A percentile compares a stretch with the other conserved stretches of the same genome.
phyloP scores from a whole-genome alignment of 306 rosid species.

The Cicer yamashitae region DNA sequence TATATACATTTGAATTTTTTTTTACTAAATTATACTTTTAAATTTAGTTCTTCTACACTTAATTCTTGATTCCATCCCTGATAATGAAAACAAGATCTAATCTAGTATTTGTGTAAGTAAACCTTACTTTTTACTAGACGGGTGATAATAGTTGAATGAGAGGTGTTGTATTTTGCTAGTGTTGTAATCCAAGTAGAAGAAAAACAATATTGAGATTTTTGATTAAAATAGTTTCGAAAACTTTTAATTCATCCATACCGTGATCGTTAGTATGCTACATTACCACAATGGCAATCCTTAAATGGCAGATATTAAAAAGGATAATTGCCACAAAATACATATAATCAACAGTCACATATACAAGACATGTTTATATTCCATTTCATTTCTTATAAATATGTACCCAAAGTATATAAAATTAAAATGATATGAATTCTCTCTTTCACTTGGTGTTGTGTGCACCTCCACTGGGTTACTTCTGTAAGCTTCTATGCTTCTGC shows the following conservation, averaged over 20 bases:
- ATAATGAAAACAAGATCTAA: too few species aligned
- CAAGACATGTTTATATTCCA: slow-evolving; percentile 17
- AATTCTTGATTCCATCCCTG: too few species aligned
- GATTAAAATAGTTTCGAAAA: background rate
- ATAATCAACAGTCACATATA: background rate
- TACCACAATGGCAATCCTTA: background rate
- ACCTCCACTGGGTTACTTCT: background rate
- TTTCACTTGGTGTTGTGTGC: background rate
- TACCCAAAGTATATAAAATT: background rate
- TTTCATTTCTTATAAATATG: slow-evolving; percentile 19
- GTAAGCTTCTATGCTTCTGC: slow-evolving; percentile 27
- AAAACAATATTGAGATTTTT: background rate
- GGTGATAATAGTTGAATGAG: too few species aligned
- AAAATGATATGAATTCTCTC: background rate
- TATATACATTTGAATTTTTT: too few species aligned
- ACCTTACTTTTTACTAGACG: too few species aligned
- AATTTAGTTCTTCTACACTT: too few species aligned
- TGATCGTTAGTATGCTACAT: background rate
- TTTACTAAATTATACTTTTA: too few species aligned
- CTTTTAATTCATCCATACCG: background rate
- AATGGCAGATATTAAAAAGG: background rate
- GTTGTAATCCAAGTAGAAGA: background rate
- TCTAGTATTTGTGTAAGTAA: too few species aligned
- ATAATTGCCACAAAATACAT: background rate
- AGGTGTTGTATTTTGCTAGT: background rate